These are phyloP conservation scores for cucumber (Cucumis sativus) DNA, from an alignment of 306 rosid species.

Conservation along the genomic window Cucumber_9930_V3 NC_026656.2:6392501-6393000, in stretches of 20 bases:
- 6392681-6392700: constrained; percentile 31
- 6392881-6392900: neutral
- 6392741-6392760: constrained; percentile 37
- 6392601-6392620: constrained; percentile 85
- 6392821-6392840: constrained; percentile 58
- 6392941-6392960: neutral
- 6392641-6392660: constrained; percentile 61
- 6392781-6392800: constrained; percentile 45
- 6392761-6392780: constrained; percentile 18
- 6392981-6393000: neutral
- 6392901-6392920: neutral
- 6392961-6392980: neutral
- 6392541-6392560: constrained; percentile 93
- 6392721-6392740: constrained; percentile 38
- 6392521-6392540: constrained; percentile 96
- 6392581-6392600: constrained; percentile 57
- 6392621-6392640: constrained; percentile 62
- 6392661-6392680: constrained; percentile 59
- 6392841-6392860: neutral
- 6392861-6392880: neutral
- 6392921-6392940: neutral
- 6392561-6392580: constrained; percentile 58
- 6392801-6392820: constrained; percentile 71
- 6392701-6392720: constrained; percentile 38
- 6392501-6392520: constrained; percentile 78